phyloP scores from a whole-genome alignment of 805 yeast species.

The Wickerhamiella australiensis region DNA sequence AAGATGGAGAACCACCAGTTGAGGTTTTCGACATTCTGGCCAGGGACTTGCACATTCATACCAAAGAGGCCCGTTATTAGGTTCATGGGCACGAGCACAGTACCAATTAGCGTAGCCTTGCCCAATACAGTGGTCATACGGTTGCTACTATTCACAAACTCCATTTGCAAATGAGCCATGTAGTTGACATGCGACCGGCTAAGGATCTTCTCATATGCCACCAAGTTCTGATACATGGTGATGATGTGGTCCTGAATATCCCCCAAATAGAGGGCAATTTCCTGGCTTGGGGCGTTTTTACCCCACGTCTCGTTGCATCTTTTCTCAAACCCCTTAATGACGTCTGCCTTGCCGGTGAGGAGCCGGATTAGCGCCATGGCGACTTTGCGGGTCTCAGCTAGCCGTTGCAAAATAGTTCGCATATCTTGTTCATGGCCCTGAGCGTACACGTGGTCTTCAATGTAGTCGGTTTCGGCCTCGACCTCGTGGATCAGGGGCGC shows the following conservation, averaged over 20 bases:
- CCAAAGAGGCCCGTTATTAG: slow-evolving; percentile 86
- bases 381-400: slow-evolving; percentile 80
- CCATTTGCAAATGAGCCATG: slow-evolving; percentile 87
- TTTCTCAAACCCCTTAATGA: slow-evolving; percentile 89
- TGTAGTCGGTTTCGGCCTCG: slow-evolving; percentile 52
- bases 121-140: slow-evolving; percentile 78
- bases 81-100: slow-evolving; percentile 80
- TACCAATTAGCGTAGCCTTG: slow-evolving; percentile 81
- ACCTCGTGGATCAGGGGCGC: slow-evolving; percentile 49
- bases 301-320: slow-evolving; percentile 69
- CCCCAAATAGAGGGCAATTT: slow-evolving; percentile 81
- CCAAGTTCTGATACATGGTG: slow-evolving; percentile 85
- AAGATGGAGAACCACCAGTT: slow-evolving; percentile 63
- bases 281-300: slow-evolving; percentile 58
- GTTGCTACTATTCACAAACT: slow-evolving; percentile 74
- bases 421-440: slow-evolving; percentile 33
- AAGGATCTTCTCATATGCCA: slow-evolving; percentile 85
- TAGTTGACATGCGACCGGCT: slow-evolving; percentile 86
- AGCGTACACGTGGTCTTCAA: slow-evolving; percentile 72
- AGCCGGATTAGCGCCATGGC: slow-evolving; percentile 88
- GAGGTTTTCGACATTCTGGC: slow-evolving; percentile 35
- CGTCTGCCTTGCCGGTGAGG: slow-evolving; percentile 89
- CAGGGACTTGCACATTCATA: slow-evolving; percentile 88
- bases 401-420: slow-evolving; percentile 51
- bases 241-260: slow-evolving; percentile 96